Percentiles rank a stretch among this genome's conserved stretches.
Conservation (phyloP, 257 asterid species). For the Ajuga chamaepitys region DNA sequence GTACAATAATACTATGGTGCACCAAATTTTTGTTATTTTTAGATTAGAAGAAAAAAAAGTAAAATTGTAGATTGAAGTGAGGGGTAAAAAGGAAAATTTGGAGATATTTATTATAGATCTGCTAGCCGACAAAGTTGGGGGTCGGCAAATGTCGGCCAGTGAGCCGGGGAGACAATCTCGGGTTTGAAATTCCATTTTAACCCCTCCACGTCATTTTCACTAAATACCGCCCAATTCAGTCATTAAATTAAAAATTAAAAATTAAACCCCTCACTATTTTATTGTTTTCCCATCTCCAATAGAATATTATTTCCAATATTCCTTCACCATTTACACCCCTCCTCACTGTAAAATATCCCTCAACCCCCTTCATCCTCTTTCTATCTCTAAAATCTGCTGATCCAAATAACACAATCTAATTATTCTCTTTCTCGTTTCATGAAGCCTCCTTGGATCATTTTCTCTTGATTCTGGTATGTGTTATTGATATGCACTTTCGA, state of each 20-base stretch:
- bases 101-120: constrained; percentile 26
- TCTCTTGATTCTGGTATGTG: constrained; percentile 36
- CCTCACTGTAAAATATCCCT: constrained; percentile 18
- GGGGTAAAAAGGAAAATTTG: constrained; percentile 24
- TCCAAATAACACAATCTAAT: constrained; percentile 17
- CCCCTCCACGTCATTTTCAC: constrained; percentile 16
- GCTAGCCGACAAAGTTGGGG: constrained; percentile 63
- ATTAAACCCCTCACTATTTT: constrained; percentile 4
- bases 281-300: constrained; percentile 10
- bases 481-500: constrained; percentile 2
- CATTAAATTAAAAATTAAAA: background rate
- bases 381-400: constrained; percentile 21
- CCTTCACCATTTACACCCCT: constrained; percentile 25
- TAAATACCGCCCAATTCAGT: constrained; percentile 10
- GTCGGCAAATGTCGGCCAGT: constrained; percentile 80
- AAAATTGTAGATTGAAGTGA: no score
- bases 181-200: constrained; percentile 12
- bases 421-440: constrained; percentile 19
- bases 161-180: constrained; percentile 56
- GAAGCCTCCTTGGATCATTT: constrained; percentile 51
- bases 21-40: no score
- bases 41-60: no score
- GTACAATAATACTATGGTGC: no score
- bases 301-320: constrained; percentile 34
- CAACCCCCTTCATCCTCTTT: constrained; percentile 5